Percentiles rank a stretch among this genome's conserved stretches.
These are phyloP conservation scores for Amylostereum chailletii DNA, from an alignment of 1,284 basidiomycete species.

Conservation along the genomic window DNA sequence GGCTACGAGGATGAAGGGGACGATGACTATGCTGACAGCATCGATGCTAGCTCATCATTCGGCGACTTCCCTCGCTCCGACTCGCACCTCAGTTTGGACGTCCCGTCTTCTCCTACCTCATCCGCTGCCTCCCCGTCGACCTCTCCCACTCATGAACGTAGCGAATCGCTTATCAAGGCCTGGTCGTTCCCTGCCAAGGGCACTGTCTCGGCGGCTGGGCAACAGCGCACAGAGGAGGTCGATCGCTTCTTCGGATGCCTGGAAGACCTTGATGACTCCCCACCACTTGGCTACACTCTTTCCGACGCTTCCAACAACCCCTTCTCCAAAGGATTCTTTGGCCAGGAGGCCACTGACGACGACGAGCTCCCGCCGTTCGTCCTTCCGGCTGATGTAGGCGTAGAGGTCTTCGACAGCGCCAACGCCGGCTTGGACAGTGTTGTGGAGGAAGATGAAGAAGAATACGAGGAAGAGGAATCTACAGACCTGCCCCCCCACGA, in stretches of 20 bases:
- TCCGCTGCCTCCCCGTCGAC: slow-evolving; percentile 19
- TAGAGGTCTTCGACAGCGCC: slow-evolving; percentile 28
- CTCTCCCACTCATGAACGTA: slow-evolving; percentile 22
- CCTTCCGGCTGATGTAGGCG: slow-evolving; percentile 40
- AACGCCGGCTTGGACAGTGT: slow-evolving; percentile 26
- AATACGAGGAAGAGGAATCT: slow-evolving; percentile 25
- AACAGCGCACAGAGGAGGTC: slow-evolving; percentile 31
- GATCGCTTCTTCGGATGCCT: slow-evolving; percentile 72
- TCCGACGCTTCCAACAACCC: slow-evolving; percentile 34
- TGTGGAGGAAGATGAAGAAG: slow-evolving; percentile 34
- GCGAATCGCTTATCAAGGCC: slow-evolving; percentile 46
- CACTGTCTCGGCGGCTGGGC: slow-evolving; percentile 15
- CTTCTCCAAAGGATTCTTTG: slow-evolving; percentile 43
- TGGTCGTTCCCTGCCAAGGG: slow-evolving; percentile 61
- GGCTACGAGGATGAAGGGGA: slow-evolving; percentile 69
- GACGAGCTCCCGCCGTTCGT: slow-evolving; percentile 42
- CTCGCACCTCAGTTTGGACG: slow-evolving; percentile 20
- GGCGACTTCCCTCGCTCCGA: slow-evolving; percentile 35
- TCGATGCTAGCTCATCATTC: slow-evolving; percentile 44
- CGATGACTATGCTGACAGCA: slow-evolving; percentile 35
- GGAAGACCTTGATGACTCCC: slow-evolving; percentile 46
- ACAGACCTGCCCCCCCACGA: slow-evolving; percentile 27
- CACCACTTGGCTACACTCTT: slow-evolving; percentile 23
- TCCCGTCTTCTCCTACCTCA: slow-evolving; percentile 14
- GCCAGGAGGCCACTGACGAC: slow-evolving; percentile 34